A percentile compares a stretch with the other conserved stretches of the same genome.
phyloP scores from a whole-genome alignment of 805 yeast species.

The Pichia deserticola region DNA sequence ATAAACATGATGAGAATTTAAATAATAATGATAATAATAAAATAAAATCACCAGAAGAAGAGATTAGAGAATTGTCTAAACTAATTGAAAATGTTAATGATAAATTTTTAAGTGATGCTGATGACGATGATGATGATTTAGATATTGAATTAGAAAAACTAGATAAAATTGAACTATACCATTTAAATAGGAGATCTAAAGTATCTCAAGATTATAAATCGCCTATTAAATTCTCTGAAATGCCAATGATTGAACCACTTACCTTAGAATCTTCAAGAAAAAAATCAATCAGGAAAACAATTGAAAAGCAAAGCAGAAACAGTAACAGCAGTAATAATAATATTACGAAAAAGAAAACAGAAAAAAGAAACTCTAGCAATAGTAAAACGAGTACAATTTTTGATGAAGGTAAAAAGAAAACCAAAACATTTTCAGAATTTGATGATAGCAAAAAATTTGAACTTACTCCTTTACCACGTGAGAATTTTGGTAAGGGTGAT shows the following conservation, averaged over 20 bases:
- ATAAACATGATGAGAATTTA: background rate
- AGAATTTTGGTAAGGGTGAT: constrained; percentile 1
- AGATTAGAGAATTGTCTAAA: constrained; percentile 16
- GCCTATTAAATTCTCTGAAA: constrained; percentile 27
- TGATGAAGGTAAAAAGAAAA: constrained; percentile 8
- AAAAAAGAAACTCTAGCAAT: constrained; percentile 9
- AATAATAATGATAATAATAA: background rate
- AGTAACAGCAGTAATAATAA: background rate
- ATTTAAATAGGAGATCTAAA: constrained; percentile 12
- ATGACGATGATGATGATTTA: constrained; percentile 22
- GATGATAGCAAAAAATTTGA: constrained; percentile 1
- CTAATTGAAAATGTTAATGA: constrained; percentile 15
- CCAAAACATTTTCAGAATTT: background rate
- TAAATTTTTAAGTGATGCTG: constrained; percentile 17
- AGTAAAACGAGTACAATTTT: constrained; percentile 13
- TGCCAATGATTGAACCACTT: constrained; percentile 28
- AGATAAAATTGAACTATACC: constrained; percentile 25
- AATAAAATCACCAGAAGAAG: constrained; percentile 11
- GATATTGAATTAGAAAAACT: constrained; percentile 21
- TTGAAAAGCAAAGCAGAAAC: background rate
- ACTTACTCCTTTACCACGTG: constrained; percentile 18
- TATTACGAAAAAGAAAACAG: background rate
- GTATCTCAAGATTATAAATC: constrained; percentile 15
- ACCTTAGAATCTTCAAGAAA: constrained; percentile 21
- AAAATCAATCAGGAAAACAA: constrained; percentile 20